A percentile compares a stretch with the other conserved stretches of the same genome.
Conservation (phyloP, 2,329 filamentous ascomycete species). For the Davidsoniella virescens region DNA sequence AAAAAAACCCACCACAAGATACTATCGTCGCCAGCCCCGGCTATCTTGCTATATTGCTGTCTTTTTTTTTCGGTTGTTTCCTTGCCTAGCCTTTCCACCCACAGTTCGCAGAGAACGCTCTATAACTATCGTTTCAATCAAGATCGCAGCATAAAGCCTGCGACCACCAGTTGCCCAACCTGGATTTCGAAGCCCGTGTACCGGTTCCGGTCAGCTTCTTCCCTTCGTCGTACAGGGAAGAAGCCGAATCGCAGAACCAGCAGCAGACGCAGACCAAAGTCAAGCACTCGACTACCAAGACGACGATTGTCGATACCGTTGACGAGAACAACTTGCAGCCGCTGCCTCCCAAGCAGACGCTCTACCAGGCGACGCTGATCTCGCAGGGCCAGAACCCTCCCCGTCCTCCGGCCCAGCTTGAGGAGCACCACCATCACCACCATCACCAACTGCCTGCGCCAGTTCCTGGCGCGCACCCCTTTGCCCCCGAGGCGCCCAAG, state of each 20-base stretch:
- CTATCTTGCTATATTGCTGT: neutral
- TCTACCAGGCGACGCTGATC: conserved; percentile 11
- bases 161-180: conserved; percentile 59
- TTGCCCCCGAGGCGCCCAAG: neutral
- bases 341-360: conserved; percentile 11
- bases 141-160: neutral
- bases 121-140: neutral
- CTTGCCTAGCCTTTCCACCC: neutral
- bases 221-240: conserved; percentile 81
- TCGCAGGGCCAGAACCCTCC: conserved; percentile 3
- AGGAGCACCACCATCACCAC: conserved; percentile 8
- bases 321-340: conserved; percentile 65
- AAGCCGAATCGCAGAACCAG: conserved; percentile 5
- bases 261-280: conserved; percentile 17
- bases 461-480: neutral
- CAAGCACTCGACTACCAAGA: conserved; percentile 20
- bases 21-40: neutral
- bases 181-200: conserved; percentile 99
- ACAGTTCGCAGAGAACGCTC: neutral
- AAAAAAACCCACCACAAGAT: neutral
- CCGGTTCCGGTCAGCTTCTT: conserved; percentile 99
- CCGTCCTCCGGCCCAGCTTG: conserved; percentile 7
- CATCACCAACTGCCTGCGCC: conserved; percentile 3
- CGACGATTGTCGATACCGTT: conserved; percentile 18
- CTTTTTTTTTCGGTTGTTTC: neutral